Percentiles rank a stretch among this genome's conserved stretches.
These are phyloP conservation scores for Hypoxylon fragiforme DNA, from an alignment of 495 filamentous ascomycete species.

Conservation along the genomic window DNA sequence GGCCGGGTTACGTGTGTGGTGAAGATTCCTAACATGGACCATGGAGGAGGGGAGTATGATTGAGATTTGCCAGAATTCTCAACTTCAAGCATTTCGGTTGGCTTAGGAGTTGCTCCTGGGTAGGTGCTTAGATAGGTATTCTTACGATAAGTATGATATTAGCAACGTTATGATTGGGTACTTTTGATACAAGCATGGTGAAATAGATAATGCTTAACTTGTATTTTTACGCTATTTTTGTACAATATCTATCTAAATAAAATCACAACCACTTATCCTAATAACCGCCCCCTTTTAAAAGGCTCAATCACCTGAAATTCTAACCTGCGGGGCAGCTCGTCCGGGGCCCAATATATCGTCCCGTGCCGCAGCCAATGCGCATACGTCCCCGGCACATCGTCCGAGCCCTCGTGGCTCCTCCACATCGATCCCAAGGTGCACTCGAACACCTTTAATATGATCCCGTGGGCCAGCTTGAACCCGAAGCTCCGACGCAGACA, in stretches of 20 bases:
- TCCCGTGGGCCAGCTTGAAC: slow-evolving; percentile 58
- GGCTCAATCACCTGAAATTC: slow-evolving; percentile 43
- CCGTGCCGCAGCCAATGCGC: slow-evolving; percentile 51
- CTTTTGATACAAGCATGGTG: no score
- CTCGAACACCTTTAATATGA: slow-evolving; percentile 50
- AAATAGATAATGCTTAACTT: no score
- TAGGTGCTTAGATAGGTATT: no score
- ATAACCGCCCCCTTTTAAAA: slow-evolving; percentile 44
- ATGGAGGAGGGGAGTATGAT: no score
- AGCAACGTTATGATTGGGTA: no score
- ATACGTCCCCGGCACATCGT: slow-evolving; percentile 49
- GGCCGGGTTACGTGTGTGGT: neutral
- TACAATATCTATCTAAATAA: neutral
- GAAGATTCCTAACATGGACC: slow-evolving; percentile 8
- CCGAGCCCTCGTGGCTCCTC: slow-evolving; percentile 50
- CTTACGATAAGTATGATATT: no score
- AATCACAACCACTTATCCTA: slow-evolving; percentile 34
- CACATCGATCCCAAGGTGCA: slow-evolving; percentile 52
- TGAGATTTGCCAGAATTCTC: no score
- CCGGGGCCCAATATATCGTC: slow-evolving; percentile 44
- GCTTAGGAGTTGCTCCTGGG: no score
- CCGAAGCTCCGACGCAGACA: slow-evolving; percentile 52
- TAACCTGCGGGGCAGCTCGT: slow-evolving; percentile 38
- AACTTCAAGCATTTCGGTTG: no score
- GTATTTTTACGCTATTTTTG: no score